A percentile compares a stretch with the other conserved stretches of the same genome.
Conservation (phyloP, 805 yeast genomes). For the Tetrapisispora nanseiensis region DNA sequence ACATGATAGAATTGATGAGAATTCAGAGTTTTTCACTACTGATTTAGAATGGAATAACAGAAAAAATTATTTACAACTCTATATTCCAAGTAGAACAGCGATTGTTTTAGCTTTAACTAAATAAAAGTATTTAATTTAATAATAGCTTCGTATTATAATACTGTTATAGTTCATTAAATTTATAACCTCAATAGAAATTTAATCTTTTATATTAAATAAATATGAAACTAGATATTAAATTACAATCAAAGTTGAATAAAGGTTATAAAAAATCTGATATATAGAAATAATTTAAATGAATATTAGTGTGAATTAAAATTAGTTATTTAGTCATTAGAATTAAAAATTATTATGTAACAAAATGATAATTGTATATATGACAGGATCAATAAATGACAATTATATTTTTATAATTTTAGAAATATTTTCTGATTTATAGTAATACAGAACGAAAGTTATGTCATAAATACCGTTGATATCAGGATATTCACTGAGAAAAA, state of each 20-base stretch:
- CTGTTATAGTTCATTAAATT: no score
- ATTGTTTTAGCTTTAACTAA: conserved; percentile 42
- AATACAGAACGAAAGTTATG: not conserved
- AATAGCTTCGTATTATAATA: not conserved
- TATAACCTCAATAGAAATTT: no score
- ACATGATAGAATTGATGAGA: conserved; percentile 55
- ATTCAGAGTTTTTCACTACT: conserved; percentile 54
- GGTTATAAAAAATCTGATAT: no score
- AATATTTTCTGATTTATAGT: no score
- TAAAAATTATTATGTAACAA: not conserved
- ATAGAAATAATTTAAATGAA: no score
- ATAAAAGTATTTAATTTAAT: not conserved
- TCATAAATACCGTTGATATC: not conserved
- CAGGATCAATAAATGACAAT: not conserved
- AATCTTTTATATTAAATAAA: no score
- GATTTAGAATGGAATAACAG: conserved; percentile 76
- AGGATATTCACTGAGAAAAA: not conserved
- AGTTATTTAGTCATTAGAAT: not conserved
- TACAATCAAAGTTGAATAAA: no score
- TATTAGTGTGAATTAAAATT: no score
- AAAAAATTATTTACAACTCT: conserved; percentile 63
- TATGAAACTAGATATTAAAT: no score
- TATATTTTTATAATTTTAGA: no score
- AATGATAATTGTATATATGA: not conserved
- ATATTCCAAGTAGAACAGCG: conserved; percentile 70